Base-by-base conservation (phyloP, 805 yeast genomes). In the Candida qinlingensis region DNA sequence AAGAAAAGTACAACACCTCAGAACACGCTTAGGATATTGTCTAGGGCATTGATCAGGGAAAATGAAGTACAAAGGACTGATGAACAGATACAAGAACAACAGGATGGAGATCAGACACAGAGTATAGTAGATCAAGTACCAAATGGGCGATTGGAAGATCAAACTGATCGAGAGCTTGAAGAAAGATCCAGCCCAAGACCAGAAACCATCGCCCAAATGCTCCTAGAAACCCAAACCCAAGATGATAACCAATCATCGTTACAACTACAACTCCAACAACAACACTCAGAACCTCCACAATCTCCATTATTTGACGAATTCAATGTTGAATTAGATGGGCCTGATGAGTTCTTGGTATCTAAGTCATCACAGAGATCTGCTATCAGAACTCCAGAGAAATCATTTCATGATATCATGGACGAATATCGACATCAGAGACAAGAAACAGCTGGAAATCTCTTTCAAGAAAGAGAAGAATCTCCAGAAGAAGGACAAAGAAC, bases 1-100 rank as follows among this genome's bases (percentile, higher is more conserved):
- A 50, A 50, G 28, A 41, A 41, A 12, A 54, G 57, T 25, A 46
- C 50, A 5, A 56, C 60, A 1, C 64, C 64, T 1, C 60, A 53
- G 30, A 59, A 57, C 37, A 44, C 55, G 5, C 50, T 60, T 5
- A 39, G 60, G 27, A 39, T 44, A n/a, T 37, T 60, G n/a, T 54
- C 62, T 5, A 51, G 58, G 36, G 61, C 61, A 2, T 42, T 60
- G 13, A 52, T 49, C n/a, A 33, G 40, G 42, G 48, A 45, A 38
- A 25, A 42, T 30, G 29, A 46, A 10, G 40, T 28, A 40, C 38
- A 7, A 19, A 19, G 19, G 29, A 35, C 7, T 48, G 46, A 30
- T 36, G 26, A 39, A 42, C 34, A 28, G 49, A 33, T 30, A 40
- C 9, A 13, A 30, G 7, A 31, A 26, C 6, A 37, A 8, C 25